phyloP scores from a whole-genome alignment of 1,284 basidiomycete species.

The Pseudozyma hubeiensis region DNA sequence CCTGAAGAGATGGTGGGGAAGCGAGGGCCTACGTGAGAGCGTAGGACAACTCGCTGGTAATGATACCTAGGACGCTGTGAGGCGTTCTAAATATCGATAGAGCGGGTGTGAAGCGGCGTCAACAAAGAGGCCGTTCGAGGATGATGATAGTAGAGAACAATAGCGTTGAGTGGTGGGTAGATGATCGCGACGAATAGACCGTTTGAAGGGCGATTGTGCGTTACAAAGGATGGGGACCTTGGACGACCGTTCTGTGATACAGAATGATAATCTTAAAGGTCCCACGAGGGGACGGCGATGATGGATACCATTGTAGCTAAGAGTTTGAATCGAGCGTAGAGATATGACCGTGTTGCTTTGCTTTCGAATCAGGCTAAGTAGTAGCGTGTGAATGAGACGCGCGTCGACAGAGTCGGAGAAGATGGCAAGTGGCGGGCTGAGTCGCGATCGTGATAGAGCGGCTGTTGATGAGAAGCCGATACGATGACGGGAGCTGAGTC shows the following conservation, averaged over 20 bases:
- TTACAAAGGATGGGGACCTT: constrained; percentile 20
- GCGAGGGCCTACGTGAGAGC: constrained; percentile 19
- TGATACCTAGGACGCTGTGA: constrained; percentile 22
- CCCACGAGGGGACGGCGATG: constrained; percentile 44
- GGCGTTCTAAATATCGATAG: constrained; percentile 19
- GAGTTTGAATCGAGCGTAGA: constrained; percentile 2
- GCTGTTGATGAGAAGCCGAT: background rate
- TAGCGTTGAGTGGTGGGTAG: constrained; percentile 2
- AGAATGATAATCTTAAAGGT: constrained; percentile 36
- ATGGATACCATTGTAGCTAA: constrained; percentile 19
- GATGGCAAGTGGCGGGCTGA: constrained; percentile 21
- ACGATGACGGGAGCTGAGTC: constrained; percentile 17
- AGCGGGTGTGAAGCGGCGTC: constrained; percentile 12
- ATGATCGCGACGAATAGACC: constrained; percentile 9
- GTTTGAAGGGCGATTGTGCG: constrained; percentile 9
- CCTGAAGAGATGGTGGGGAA: constrained; percentile 12
- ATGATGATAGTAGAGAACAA: background rate
- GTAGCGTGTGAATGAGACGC: background rate
- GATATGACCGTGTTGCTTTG: background rate
- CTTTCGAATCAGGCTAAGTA: background rate
- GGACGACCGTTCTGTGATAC: constrained; percentile 21
- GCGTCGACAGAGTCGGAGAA: background rate
- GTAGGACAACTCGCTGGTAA: constrained; percentile 21
- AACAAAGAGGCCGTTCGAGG: constrained; percentile 4
- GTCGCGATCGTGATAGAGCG: constrained; percentile 5